phyloP scores from a whole-genome alignment of 2,329 filamentous ascomycete genomes.

The Diaporthe longicolla region DNA sequence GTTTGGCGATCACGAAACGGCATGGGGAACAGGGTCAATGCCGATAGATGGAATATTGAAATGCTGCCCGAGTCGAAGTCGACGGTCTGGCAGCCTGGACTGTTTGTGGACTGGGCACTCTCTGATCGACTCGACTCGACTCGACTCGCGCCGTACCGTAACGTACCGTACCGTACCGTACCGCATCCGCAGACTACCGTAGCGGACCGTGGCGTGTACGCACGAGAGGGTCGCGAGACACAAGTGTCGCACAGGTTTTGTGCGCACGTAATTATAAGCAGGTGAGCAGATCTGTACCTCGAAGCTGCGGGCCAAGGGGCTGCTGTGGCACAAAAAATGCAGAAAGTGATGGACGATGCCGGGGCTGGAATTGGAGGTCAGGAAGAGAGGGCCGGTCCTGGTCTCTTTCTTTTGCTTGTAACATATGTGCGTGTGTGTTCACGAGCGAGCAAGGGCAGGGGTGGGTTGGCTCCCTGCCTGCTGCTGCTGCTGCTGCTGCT shows the following conservation, averaged over 20 bases:
- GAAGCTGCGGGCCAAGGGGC: neutral
- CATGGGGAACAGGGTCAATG: conserved; percentile 24
- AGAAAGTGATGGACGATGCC: conserved; percentile 13
- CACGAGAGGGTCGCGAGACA: conserved; percentile 2
- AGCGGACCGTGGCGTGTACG: conserved; percentile 3
- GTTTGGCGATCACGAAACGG: conserved; percentile 26
- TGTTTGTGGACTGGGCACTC: neutral
- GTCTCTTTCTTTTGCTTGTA: conserved; percentile 9
- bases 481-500: conserved; percentile 1
- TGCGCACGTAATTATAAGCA: conserved; percentile 14
- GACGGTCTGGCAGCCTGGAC: too few relatives aligned
- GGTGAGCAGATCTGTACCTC: conserved; percentile 13
- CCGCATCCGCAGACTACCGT: conserved; percentile 4
- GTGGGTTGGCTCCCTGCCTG: conserved; percentile 8
- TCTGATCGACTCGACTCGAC: neutral
- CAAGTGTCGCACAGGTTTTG: conserved; percentile 20
- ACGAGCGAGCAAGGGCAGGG: conserved; percentile 18
- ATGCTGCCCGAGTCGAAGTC: neutral
- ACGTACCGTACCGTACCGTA: conserved; percentile 11
- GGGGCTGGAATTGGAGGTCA: conserved; percentile 27
- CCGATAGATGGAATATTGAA: conserved; percentile 15
- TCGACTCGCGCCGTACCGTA: conserved; percentile 12
- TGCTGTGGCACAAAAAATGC: conserved; percentile 7
- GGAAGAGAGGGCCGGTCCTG: conserved; percentile 18
- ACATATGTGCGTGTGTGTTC: conserved; percentile 7